Base-by-base conservation (phyloP, 1,284 basidiomycete genomes). In the Pascua sp. region DNA sequence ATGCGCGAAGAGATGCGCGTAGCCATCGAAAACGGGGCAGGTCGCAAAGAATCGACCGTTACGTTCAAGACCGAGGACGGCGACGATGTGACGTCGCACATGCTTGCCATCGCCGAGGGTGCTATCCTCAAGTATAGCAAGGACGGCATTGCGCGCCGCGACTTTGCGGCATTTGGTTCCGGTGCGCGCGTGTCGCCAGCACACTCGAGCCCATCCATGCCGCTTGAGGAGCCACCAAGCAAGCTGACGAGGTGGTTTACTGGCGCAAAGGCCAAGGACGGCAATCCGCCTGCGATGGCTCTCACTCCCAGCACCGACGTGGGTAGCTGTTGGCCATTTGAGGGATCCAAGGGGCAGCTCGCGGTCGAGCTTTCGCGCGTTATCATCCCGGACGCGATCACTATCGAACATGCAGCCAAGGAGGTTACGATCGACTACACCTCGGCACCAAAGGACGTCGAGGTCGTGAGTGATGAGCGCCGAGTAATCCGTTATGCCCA, bases 291-390 rank as follows among this genome's bases (percentile, higher is more conserved):
- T 0, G 85, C 91, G 46, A 88, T 85, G 0, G 91, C 90, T 1
- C 79, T 98, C 16, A 87, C 93, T 69, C 88, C 90, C 56, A 71
- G 73, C 58, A 57, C 47, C 11, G 13, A 51, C 12, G 50, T 54
- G 17, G 94, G 95, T 2, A 84, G 87, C 61, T 98, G 94, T 77
- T 98, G 94, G 94, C 89, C 95, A 2, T 91, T 98, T 77, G 79
- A 78, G 3, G 93, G 93, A 0, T 69, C 80, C 8, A 73, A 83
- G 47, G 95, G 93, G 4, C 86, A 89, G 67, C 79, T 98, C 2
- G 92, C 89, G 5, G 85, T 98, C 44, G 80, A 82, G 49, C 84
- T 98, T 16, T 85, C 87, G 1, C 81, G 83, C 7, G 43, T 47
- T n/a, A 84, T 85, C 2, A 80, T 83, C 52, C 82, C 94, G 43